A percentile compares a stretch with the other conserved stretches of the same genome.
These are phyloP conservation scores for Hygrophoropsis aurantiaca DNA, from an alignment of 768 basidiomycete genomes.

Conservation along the genomic window DNA sequence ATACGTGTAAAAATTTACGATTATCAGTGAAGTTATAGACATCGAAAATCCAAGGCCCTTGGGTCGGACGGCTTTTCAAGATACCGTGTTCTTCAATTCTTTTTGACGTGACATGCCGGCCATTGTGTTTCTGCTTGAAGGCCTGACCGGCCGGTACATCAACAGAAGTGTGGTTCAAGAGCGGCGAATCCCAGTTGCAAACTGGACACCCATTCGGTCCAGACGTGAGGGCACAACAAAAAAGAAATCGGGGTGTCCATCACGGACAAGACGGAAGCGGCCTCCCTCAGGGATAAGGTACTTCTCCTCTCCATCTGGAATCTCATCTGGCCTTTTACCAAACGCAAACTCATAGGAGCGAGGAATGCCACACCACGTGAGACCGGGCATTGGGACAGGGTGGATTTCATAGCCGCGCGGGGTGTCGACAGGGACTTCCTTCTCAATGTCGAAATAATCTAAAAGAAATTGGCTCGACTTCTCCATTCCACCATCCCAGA, in stretches of 20 bases:
- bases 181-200: background rate
- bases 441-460: background rate
- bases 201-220: constrained; percentile 16
- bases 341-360: too few species aligned
- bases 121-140: background rate
- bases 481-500: constrained; percentile 4
- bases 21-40: background rate
- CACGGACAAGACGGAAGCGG: background rate
- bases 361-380: too few species aligned
- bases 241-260: too few species aligned
- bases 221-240: too few species aligned
- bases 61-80: background rate
- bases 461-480: background rate
- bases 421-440: background rate
- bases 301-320: background rate
- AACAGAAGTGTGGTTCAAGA: background rate
- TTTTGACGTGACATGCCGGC: background rate
- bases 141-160: background rate
- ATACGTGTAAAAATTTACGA: background rate
- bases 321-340: background rate
- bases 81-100: background rate
- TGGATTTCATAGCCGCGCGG: background rate
- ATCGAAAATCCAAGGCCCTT: background rate
- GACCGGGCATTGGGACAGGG: background rate
- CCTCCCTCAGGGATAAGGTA: constrained; percentile 1